Conservation (phyloP, 108 stramenopile genomes). For the Ochromonas danica region DNA sequence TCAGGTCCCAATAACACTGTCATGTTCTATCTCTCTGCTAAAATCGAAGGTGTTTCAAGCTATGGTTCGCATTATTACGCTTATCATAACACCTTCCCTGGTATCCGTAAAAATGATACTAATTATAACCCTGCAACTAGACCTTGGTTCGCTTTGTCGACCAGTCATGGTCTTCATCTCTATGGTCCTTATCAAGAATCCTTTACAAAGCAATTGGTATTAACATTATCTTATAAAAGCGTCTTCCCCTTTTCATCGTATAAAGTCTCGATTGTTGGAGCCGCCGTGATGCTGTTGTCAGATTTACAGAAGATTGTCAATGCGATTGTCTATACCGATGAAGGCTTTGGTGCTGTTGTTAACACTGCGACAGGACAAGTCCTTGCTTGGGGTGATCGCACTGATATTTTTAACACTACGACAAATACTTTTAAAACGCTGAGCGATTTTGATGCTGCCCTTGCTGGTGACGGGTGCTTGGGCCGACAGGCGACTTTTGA, state of each 20-base stretch:
- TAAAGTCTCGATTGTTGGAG: slow-evolving; percentile 3
- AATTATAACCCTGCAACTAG: slow-evolving; percentile 9
- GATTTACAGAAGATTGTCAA: background rate
- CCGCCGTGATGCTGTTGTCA: slow-evolving; percentile 3
- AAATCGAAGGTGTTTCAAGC: background rate
- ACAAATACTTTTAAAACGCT: background rate
- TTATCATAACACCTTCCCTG: slow-evolving; percentile 12
- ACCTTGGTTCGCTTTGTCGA: background rate
- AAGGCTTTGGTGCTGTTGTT: slow-evolving; percentile 24
- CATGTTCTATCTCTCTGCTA: slow-evolving; percentile 4
- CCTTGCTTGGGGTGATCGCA: slow-evolving; percentile 24
- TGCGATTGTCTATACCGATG: background rate
- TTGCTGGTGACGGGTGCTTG: background rate
- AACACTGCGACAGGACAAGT: background rate
- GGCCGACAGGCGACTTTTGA: background rate
- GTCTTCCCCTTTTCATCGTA: no score
- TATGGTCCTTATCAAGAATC: slow-evolving; percentile 25
- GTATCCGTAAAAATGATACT: background rate
- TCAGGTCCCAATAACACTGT: slow-evolving; percentile 13
- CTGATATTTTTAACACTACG: background rate
- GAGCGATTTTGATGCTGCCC: background rate
- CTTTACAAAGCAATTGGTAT: slow-evolving; percentile 26
- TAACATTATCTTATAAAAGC: background rate
- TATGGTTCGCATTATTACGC: background rate
- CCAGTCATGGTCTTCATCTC: background rate